Percentiles rank a stretch among this genome's conserved stretches.
Conservation (phyloP, 306 rosid genomes). For the Cucurbita argyrosperma region DNA sequence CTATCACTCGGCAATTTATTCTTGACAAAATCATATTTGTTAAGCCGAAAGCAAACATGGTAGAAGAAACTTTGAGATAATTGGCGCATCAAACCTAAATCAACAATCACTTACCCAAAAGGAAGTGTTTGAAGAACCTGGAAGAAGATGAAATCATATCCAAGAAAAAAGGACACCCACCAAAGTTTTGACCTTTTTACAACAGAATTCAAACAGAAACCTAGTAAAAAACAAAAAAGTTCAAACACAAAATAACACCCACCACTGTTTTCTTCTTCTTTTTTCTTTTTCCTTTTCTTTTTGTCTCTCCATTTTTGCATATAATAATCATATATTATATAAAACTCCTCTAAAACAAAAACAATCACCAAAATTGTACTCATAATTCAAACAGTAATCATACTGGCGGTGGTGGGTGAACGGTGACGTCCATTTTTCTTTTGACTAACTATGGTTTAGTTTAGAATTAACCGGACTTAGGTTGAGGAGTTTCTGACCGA, state of each 20-base stretch:
- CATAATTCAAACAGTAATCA: not conserved
- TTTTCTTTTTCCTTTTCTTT: not conserved
- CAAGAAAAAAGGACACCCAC: not conserved
- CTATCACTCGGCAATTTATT: no score
- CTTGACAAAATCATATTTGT: no score
- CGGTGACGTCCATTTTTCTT: not conserved
- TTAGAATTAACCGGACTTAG: not conserved
- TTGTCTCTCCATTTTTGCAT: not conserved
- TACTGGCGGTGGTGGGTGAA: not conserved
- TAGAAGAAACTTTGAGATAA: no score
- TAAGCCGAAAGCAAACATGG: no score
- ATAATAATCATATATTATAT: not conserved
- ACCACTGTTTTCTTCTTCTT: not conserved
- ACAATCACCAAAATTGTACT: not conserved
- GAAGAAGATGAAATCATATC: not conserved
- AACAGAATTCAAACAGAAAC: not conserved
- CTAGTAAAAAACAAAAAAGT: not conserved
- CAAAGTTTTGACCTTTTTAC: not conserved
- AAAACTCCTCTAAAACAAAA: not conserved
- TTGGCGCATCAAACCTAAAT: no score
- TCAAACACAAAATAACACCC: not conserved
- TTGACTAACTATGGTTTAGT: not conserved
- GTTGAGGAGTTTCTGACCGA: conserved; percentile 25
- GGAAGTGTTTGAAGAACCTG: not conserved
- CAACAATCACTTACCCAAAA: no score